phyloP scores from a whole-genome alignment of 1,284 basidiomycete species.

The Filobasidium uniguttulatum region DNA sequence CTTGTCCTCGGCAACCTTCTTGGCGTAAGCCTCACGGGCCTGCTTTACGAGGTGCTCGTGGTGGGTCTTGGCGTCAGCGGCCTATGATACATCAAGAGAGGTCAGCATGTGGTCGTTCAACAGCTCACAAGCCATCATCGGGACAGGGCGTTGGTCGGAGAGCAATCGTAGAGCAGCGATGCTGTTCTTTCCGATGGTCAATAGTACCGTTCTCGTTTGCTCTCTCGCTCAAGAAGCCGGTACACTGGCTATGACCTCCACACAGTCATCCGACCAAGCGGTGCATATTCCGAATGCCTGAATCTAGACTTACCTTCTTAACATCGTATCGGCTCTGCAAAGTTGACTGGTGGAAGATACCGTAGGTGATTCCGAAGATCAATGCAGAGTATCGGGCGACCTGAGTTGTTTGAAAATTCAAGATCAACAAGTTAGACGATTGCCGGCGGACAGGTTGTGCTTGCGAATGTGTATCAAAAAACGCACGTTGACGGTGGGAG shows the following conservation, averaged over 20 bases:
- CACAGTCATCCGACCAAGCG: no score
- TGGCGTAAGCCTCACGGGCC: conserved; percentile 82
- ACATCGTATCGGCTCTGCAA: conserved; percentile 68
- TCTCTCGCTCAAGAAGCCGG: no score
- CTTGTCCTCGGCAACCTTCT: conserved; percentile 46
- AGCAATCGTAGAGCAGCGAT: no score
- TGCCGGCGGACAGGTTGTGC: background rate
- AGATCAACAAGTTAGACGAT: background rate
- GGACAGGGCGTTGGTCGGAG: no score
- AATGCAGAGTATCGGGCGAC: conserved; percentile 93
- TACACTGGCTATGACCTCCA: no score
- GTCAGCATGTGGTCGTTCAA: background rate
- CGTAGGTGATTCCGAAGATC: conserved; percentile 75
- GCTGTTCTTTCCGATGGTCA: no score
- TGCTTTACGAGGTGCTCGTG: conserved; percentile 66
- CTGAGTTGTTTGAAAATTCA: conserved; percentile 39
- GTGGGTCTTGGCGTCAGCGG: conserved; percentile 32
- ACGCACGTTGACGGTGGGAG: conserved; percentile 31
- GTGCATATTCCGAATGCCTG: no score
- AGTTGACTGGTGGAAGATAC: conserved; percentile 79
- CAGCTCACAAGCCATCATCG: background rate
- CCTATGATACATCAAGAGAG: conserved; percentile 15
- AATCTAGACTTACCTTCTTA: conserved; percentile 24
- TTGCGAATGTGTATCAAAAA: background rate
- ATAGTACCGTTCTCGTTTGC: no score